These are phyloP conservation scores for Styphnolobium japonicum DNA, from an alignment of 306 rosid genomes.

Conservation along the genomic window DNA sequence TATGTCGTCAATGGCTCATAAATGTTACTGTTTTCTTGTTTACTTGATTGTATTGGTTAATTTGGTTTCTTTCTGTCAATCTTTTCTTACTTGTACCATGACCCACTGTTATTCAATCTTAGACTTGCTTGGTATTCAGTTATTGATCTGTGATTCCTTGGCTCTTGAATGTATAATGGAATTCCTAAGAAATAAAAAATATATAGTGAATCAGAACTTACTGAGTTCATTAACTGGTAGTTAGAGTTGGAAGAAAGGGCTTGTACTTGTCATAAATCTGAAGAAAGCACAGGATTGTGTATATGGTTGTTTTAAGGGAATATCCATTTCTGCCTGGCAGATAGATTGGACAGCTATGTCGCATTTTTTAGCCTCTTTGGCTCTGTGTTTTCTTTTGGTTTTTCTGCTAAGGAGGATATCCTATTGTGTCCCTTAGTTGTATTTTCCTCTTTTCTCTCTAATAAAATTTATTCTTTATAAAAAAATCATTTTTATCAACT, in stretches of 20 bases:
- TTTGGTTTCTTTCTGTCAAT: background rate
- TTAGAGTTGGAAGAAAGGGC: background rate
- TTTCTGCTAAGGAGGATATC: background rate
- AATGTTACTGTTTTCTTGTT: background rate
- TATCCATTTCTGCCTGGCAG: background rate
- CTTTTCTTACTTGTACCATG: background rate
- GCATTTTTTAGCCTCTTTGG: background rate
- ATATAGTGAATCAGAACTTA: background rate
- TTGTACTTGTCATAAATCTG: background rate
- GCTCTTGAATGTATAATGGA: background rate
- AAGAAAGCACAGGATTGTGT: background rate
- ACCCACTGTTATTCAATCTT: background rate
- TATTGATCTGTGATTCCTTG: background rate
- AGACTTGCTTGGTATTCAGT: background rate
- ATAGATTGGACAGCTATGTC: background rate
- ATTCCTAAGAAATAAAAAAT: background rate
- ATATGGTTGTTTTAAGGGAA: background rate
- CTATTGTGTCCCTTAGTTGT: background rate
- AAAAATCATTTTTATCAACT: background rate
- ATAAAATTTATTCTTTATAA: no score
- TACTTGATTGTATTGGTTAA: background rate
- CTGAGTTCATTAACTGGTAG: background rate
- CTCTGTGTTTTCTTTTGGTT: background rate
- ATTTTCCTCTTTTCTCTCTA: background rate
- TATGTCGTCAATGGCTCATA: background rate